Percentiles rank a stretch among this genome's conserved stretches.
These are phyloP conservation scores for Cytospora piceicola DNA, from an alignment of 2,329 filamentous ascomycete genomes.

Conservation along the genomic window DNA sequence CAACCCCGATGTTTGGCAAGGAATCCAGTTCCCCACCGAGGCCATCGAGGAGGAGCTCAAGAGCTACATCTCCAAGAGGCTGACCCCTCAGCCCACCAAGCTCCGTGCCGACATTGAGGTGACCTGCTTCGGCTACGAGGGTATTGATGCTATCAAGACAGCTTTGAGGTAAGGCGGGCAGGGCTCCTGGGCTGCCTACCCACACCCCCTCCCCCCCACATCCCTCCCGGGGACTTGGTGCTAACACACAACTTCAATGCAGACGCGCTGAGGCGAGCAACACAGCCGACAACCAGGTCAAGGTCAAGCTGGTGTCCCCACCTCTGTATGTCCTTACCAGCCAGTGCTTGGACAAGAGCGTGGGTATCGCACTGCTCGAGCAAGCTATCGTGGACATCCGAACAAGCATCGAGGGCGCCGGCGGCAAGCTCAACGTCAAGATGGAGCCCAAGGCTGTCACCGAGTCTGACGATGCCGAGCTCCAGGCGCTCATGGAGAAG, in stretches of 20 bases:
- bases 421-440: slow-evolving; percentile 84
- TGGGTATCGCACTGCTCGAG: slow-evolving; percentile 83
- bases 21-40: slow-evolving; percentile 85
- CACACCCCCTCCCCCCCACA: no score
- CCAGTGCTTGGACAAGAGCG: slow-evolving; percentile 90
- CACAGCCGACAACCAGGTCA: slow-evolving; percentile 90
- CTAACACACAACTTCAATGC: slow-evolving; percentile 1
- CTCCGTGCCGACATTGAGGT: slow-evolving; percentile 97
- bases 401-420: slow-evolving; percentile 74
- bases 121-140: slow-evolving; percentile 93
- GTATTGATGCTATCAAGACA: slow-evolving; percentile 96
- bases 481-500: slow-evolving; percentile 99
- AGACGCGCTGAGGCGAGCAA: slow-evolving; percentile 84
- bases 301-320: slow-evolving; percentile 97
- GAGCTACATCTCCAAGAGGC: slow-evolving; percentile 93
- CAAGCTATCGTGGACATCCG: slow-evolving; percentile 88
- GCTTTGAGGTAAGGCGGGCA: slow-evolving; percentile 67
- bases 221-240: background rate
- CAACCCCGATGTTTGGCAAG: slow-evolving; percentile 95
- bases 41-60: slow-evolving; percentile 87
- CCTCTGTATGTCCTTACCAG: slow-evolving; percentile 95
- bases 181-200: background rate
- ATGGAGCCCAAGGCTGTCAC: slow-evolving; percentile 99
- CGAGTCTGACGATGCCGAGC: slow-evolving; percentile 95
- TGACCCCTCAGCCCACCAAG: slow-evolving; percentile 98